Conservation (phyloP, 257 asterid species). For the Catharanthus roseus region DNA sequence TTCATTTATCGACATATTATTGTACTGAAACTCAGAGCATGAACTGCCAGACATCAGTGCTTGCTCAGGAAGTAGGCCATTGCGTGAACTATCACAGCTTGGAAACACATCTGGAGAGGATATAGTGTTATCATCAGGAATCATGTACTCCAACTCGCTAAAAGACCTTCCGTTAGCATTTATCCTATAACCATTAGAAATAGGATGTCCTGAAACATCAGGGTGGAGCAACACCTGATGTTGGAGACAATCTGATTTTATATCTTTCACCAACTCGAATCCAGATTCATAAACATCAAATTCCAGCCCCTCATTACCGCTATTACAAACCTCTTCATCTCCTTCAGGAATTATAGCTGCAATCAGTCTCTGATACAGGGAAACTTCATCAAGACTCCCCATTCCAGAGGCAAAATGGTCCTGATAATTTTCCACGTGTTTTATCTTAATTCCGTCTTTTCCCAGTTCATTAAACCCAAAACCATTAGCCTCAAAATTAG, state of each 20-base stretch:
- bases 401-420: constrained; percentile 41
- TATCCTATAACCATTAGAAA: constrained; percentile 47
- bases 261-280: constrained; percentile 47
- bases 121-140: constrained; percentile 26
- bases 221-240: constrained; percentile 32
- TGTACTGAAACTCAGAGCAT: constrained; percentile 59
- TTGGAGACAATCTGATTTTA: constrained; percentile 41
- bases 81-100: constrained; percentile 38
- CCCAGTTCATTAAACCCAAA: constrained; percentile 41
- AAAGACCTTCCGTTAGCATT: constrained; percentile 37
- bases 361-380: constrained; percentile 72
- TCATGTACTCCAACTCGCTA: constrained; percentile 40
- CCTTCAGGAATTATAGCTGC: constrained; percentile 82
- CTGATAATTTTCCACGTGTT: constrained; percentile 43
- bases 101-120: constrained; percentile 33
- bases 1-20: constrained; percentile 62
- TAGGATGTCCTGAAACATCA: constrained; percentile 40
- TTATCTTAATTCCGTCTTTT: constrained; percentile 45
- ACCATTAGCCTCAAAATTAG: constrained; percentile 33
- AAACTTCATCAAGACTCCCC: constrained; percentile 39
- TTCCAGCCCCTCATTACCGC: constrained; percentile 40
- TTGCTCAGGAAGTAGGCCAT: constrained; percentile 42
- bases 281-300: constrained; percentile 43
- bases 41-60: constrained; percentile 30
- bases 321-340: constrained; percentile 35